Percentiles rank a stretch among this genome's conserved stretches.
Evolutionary conservation across 345 rosid genomes (phyloP).

Genomic region (Salix koriyanagi): DNA sequence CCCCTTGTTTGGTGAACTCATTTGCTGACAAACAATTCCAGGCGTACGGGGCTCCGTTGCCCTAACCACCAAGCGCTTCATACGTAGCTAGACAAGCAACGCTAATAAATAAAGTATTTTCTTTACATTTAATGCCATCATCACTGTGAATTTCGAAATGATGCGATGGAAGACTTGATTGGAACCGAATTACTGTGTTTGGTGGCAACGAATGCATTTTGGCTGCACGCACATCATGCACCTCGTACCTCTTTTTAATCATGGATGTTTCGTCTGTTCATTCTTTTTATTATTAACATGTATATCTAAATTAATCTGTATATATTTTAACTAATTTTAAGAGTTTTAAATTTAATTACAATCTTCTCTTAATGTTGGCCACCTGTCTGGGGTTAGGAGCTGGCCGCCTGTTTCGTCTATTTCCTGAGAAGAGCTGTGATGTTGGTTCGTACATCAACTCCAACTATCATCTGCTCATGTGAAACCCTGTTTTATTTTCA

Average conservation of each 20-base stretch:
- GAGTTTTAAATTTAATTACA: too few species aligned
- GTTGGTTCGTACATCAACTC: not conserved
- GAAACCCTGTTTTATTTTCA: not conserved
- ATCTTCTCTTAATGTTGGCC: too few species aligned
- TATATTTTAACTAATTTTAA: too few species aligned
- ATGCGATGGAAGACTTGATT: not conserved
- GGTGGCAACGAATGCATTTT: not conserved
- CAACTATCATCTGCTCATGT: not conserved
- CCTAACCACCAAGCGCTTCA: too few species aligned
- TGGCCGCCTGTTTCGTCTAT: not conserved
- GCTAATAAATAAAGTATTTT: not conserved
- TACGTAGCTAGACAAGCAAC: not conserved
- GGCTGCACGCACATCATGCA: not conserved
- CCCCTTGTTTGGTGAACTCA: slow-evolving; percentile 9
- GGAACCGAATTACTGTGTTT: not conserved
- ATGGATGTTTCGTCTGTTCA: not conserved
- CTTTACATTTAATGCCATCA: too few species aligned
- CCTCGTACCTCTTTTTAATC: too few species aligned
- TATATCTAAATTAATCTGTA: too few species aligned
- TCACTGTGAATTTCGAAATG: not conserved
- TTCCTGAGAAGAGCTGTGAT: not conserved
- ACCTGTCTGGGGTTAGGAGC: too few species aligned
- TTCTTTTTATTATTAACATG: too few species aligned
- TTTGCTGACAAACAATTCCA: not conserved
- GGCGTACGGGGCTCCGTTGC: too few species aligned